Evolutionary conservation across 2,329 filamentous ascomycete species (phyloP).

Genomic region (Botrytis fragariae): DNA sequence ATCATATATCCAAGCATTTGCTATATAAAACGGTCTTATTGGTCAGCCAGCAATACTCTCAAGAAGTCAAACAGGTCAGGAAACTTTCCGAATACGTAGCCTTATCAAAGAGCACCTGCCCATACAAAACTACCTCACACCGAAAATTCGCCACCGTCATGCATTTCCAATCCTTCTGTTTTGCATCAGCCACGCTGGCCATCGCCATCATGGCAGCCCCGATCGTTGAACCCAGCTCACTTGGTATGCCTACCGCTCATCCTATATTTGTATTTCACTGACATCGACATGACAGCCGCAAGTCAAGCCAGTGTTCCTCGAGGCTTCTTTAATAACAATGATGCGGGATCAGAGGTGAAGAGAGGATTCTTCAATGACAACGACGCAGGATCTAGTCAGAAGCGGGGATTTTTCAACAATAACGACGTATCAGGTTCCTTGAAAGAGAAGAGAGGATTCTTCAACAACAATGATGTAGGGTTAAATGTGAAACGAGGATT

Average conservation of each 20-base stretch:
- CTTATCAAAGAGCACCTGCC: background rate
- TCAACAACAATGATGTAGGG: background rate
- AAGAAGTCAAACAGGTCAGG: background rate
- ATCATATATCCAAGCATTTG: no score
- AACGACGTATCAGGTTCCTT: background rate
- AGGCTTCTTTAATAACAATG: background rate
- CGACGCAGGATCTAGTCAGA: no score
- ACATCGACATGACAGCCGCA: background rate
- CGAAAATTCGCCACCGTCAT: background rate
- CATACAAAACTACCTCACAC: background rate
- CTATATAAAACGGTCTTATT: background rate
- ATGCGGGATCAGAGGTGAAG: background rate
- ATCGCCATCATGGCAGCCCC: background rate
- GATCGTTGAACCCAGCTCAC: background rate
- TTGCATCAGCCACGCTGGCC: background rate
- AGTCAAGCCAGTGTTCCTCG: background rate
- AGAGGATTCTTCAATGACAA: background rate
- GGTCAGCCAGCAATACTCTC: background rate
- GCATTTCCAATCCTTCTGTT: background rate
- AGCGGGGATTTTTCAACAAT: background rate
- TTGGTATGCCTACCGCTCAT: background rate
- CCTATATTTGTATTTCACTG: background rate
- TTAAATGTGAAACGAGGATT: background rate
- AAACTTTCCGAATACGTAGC: background rate
- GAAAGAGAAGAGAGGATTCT: background rate